Evolutionary conservation across 2,329 filamentous ascomycete species (phyloP).

Genomic region (Sphaerulina vaccinii): DNA sequence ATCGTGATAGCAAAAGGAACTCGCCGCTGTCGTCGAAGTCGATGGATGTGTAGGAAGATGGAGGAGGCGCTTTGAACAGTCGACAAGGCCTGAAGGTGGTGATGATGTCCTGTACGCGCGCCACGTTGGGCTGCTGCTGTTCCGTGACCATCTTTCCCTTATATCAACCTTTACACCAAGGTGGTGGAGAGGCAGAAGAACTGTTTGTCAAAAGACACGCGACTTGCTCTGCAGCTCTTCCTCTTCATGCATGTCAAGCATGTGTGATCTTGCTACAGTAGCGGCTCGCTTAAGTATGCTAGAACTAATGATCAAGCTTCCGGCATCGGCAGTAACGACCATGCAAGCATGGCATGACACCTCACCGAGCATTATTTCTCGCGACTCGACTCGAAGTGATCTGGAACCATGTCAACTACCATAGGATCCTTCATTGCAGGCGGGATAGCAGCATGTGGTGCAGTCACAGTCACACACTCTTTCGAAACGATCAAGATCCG

Average conservation of each 20-base stretch:
- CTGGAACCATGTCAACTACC: conserved; percentile 49
- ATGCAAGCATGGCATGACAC: too few species aligned
- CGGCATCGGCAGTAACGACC: too few species aligned
- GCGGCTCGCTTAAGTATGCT: too few species aligned
- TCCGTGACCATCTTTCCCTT: conserved; percentile 28
- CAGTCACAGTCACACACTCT: conserved; percentile 94
- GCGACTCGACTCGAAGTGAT: too few species aligned
- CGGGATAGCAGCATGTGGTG: conserved; percentile 93
- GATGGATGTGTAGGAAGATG: conserved; percentile 76
- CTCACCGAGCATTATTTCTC: too few species aligned
- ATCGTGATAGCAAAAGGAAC: conserved; percentile 83
- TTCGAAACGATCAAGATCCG: conserved; percentile 99
- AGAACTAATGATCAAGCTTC: too few species aligned
- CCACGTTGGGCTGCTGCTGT: conserved; percentile 35
- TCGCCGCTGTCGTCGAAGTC: conserved; percentile 97
- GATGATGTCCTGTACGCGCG: conserved; percentile 74
- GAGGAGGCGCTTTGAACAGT: conserved; percentile 48
- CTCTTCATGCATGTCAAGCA: background rate
- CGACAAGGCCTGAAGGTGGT: conserved; percentile 70
- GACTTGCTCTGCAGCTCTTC: too few species aligned
- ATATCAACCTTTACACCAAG: too few species aligned
- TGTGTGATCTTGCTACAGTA: too few species aligned
- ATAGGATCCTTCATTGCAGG: conserved; percentile 82
- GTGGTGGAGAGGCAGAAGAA: too few species aligned
- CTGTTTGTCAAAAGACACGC: too few species aligned